phyloP scores from a whole-genome alignment of 2,329 filamentous ascomycete species.

The Penicillium glabrum region DNA sequence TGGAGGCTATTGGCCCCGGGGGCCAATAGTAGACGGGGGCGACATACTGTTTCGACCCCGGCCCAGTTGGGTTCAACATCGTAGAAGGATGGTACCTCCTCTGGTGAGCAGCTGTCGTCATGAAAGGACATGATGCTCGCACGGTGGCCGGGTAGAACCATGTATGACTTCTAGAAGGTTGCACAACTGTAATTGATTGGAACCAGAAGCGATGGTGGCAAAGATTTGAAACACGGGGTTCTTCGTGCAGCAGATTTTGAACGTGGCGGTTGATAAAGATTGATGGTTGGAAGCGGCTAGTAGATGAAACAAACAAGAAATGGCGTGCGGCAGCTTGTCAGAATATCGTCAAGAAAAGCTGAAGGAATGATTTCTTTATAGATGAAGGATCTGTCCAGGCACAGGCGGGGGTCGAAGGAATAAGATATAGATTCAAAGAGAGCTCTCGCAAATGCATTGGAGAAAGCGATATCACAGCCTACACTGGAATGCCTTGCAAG shows the following conservation, averaged over 20 bases:
- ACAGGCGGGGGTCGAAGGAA: constrained; percentile 15
- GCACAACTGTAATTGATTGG: constrained; percentile 16
- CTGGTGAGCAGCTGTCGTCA: constrained; percentile 21
- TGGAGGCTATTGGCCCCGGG: background rate
- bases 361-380: constrained; percentile 13
- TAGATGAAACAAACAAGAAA: constrained; percentile 7
- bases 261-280: constrained; percentile 11
- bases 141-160: constrained; percentile 25
- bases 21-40: background rate
- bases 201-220: constrained; percentile 17
- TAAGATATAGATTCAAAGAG: constrained; percentile 21
- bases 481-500: constrained; percentile 34
- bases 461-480: constrained; percentile 25
- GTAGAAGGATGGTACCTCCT: constrained; percentile 32
- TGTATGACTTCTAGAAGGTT: constrained; percentile 17
- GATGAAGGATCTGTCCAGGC: constrained; percentile 13
- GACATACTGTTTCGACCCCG: constrained; percentile 32
- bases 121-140: constrained; percentile 28
- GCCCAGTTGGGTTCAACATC: constrained; percentile 30
- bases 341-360: background rate
- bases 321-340: background rate
- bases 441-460: constrained; percentile 27
- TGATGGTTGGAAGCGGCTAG: constrained; percentile 8
- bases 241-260: constrained; percentile 13
- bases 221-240: constrained; percentile 26